Evolutionary conservation across 495 filamentous ascomycete species (phyloP), one percentile per base, ranked within the genome.

Genomic region (Penicillium herquei): DNA sequence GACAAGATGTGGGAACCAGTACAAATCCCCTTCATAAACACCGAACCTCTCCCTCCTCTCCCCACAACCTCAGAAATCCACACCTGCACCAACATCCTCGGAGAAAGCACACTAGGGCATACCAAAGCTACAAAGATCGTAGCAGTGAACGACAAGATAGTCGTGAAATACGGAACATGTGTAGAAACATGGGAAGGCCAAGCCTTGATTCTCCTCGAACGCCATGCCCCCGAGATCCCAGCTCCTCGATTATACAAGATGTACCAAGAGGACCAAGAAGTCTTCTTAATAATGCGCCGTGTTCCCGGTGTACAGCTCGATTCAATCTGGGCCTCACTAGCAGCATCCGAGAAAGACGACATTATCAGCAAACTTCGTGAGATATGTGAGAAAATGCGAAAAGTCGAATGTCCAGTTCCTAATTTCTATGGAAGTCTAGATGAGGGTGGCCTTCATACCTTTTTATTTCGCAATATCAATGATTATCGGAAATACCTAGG

Each of bases 61-160:
- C 65, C 65, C 52, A 65, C 65, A 49, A 57, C 49, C 52, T 63
- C 59, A 51, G 63, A 68, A 56, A 68, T 68, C 42, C 63, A 54
- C 31, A 55, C 54, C 56, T 68, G 66, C 49, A 58, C 66, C 49
- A 66, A 64, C 57, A 26, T 64, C 52, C 44, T 68, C 34, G 57
- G 42, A 52, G 57, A 66, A 53, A 58, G 2, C 2, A 26, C 4
- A 26, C 21, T 26, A 26, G 21, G 21, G 21, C 21, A 26, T 26
- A n/a, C 47, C 52, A 10, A 6, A 42, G 52, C 54, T 40, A 57
- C 54, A 44, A 66, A 68, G 50, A 35, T 68, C 53, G 65, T 66
- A 32, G 53, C 52, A 26, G 26, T 68, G 43, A 63, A 62, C 55
- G 50, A 68, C 34, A 52, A 66, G 49, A 57, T 68, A 51, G 62